Conservation (phyloP, 2,329 filamentous ascomycete genomes). For the Arthrobotrys entomopaga region DNA sequence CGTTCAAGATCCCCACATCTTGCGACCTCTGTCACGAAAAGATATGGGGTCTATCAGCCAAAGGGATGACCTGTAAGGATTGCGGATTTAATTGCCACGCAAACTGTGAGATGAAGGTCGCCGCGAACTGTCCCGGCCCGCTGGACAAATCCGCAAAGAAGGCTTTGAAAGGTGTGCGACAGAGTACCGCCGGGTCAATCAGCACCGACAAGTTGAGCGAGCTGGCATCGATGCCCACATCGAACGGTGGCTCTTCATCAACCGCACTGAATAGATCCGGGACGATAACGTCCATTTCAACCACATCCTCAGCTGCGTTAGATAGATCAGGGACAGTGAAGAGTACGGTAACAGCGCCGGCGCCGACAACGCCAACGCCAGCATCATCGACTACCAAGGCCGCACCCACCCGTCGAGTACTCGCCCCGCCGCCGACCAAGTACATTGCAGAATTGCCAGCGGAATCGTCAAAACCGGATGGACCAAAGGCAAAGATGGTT, state of each 20-base stretch:
- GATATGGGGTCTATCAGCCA: conserved; percentile 96
- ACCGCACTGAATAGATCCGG: conserved; percentile 55
- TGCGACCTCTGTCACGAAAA: conserved; percentile 96
- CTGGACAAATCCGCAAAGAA: conserved; percentile 94
- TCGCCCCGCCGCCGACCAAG: conserved; percentile 85
- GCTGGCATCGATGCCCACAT: conserved; percentile 29
- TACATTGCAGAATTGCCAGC: conserved; percentile 76
- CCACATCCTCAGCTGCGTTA: conserved; percentile 30
- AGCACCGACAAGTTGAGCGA: conserved; percentile 50
- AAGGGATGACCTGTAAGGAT: conserved; percentile 94
- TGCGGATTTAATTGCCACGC: conserved; percentile 98
- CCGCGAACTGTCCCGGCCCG: conserved; percentile 93
- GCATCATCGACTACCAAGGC: conserved; percentile 31
- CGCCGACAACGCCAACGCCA: conserved; percentile 13
- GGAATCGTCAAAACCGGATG: conserved; percentile 59
- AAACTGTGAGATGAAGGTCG: conserved; percentile 99
- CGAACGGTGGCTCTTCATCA: conserved; percentile 30
- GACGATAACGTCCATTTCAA: conserved; percentile 57
- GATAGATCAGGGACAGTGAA: conserved; percentile 40
- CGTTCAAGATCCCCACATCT: conserved; percentile 98
- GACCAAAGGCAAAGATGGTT: conserved; percentile 86
- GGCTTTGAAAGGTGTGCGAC: conserved; percentile 69
- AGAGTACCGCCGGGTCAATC: conserved; percentile 41
- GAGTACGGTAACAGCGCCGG: conserved; percentile 9
- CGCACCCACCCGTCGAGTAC: conserved; percentile 67